Conservation (phyloP, 129 eudicot species). For the Calendula officinalis region DNA sequence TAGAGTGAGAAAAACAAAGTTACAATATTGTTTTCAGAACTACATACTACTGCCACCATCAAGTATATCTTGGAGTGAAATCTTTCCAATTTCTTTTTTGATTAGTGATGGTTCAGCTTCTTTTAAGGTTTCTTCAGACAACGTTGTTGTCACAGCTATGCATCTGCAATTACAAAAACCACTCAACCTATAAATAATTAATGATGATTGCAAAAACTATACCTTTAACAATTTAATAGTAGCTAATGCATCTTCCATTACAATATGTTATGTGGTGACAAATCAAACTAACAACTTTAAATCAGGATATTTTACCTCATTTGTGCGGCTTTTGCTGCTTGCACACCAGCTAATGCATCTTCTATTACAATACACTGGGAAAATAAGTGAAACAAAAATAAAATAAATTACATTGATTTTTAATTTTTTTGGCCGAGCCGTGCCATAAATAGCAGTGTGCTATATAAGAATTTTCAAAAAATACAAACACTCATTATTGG, state of each 20-base stretch:
- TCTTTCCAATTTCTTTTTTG: constrained; percentile 73
- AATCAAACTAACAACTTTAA: not conserved
- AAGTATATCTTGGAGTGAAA: constrained; percentile 81
- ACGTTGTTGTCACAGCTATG: constrained; percentile 94
- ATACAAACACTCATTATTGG: constrained; percentile 2
- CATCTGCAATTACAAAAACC: constrained; percentile 59
- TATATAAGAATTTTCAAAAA: not conserved
- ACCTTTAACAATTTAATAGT: not conserved
- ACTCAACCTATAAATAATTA: not conserved
- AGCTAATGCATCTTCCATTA: too few species aligned
- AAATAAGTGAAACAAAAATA: constrained; percentile 10
- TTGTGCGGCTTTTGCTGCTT: constrained; percentile 89
- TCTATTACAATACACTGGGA: constrained; percentile 91
- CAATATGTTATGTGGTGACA: constrained; percentile 10
- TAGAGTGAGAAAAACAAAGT: constrained; percentile 25
- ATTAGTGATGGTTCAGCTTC: constrained; percentile 71
- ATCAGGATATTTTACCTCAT: constrained; percentile 61
- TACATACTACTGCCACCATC: constrained; percentile 94
- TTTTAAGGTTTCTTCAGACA: constrained; percentile 69
- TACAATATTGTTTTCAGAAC: constrained; percentile 34
- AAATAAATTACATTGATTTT: constrained; percentile 2
- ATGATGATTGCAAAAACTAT: constrained; percentile 6
- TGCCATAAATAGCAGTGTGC: too few species aligned
- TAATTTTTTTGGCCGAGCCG: too few species aligned
- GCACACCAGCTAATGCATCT: constrained; percentile 98